Conservation (phyloP, 2,329 filamentous ascomycete genomes). For the Botrytis byssoidea region DNA sequence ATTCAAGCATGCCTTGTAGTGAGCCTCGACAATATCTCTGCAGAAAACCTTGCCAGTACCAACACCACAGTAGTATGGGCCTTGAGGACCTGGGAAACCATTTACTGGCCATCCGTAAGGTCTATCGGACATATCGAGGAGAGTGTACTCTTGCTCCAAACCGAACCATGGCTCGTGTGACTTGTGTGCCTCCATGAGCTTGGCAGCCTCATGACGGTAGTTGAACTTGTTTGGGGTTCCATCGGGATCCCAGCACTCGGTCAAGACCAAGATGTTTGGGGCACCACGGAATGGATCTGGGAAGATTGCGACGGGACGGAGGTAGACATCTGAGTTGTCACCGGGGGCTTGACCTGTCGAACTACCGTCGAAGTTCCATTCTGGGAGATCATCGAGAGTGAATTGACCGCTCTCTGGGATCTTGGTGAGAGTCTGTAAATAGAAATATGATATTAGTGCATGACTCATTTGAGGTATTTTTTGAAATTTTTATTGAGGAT, state of each 20-base stretch:
- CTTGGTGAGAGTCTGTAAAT: constrained; percentile 59
- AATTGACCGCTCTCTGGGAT: constrained; percentile 46
- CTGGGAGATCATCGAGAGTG: constrained; percentile 63
- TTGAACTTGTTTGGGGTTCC: constrained; percentile 98
- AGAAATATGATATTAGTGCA: not conserved
- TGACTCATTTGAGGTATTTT: constrained; percentile 24
- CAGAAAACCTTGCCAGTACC: constrained; percentile 96
- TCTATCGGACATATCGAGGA: constrained; percentile 80
- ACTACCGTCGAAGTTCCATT: constrained; percentile 85
- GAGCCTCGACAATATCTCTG: constrained; percentile 94
- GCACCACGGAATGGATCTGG: constrained; percentile 86
- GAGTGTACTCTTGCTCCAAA: constrained; percentile 96
- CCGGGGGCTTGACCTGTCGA: constrained; percentile 90
- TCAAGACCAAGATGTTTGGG: constrained; percentile 91
- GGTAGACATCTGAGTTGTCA: constrained; percentile 97
- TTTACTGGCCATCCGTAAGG: constrained; percentile 89
- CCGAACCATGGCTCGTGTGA: constrained; percentile 93
- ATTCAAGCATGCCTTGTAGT: constrained; percentile 84
- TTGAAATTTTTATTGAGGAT: not conserved
- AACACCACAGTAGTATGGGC: constrained; percentile 97
- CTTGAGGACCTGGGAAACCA: constrained; percentile 78
- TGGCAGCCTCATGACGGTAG: constrained; percentile 86
- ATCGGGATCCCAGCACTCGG: constrained; percentile 92
- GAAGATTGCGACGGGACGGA: constrained; percentile 84
- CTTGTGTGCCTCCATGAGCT: constrained; percentile 85